A percentile compares a stretch with the other conserved stretches of the same genome.
These are phyloP conservation scores for Sporothrix euskadiensis DNA, from an alignment of 2,329 filamentous ascomycete species.

Conservation along the genomic window DNA sequence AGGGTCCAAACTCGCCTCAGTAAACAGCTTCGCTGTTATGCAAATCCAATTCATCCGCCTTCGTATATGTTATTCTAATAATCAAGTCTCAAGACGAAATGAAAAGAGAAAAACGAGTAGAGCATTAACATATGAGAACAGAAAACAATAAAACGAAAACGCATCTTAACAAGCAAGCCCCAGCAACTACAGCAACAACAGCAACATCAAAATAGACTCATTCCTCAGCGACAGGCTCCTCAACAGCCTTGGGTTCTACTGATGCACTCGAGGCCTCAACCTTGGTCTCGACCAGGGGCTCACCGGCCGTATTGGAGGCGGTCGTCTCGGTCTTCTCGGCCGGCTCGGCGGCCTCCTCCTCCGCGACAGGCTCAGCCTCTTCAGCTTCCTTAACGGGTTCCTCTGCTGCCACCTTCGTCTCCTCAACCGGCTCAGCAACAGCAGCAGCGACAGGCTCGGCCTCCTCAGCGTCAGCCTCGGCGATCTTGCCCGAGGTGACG, in stretches of 20 bases:
- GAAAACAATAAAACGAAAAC: not conserved
- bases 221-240: not conserved
- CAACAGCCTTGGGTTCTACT: constrained; percentile 3
- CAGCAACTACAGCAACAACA: not conserved
- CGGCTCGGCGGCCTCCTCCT: not conserved
- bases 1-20: not conserved
- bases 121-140: not conserved
- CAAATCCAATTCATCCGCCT: not conserved
- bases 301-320: constrained; percentile 11
- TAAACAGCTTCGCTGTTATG: constrained; percentile 1
- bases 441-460: constrained; percentile 25
- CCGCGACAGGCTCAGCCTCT: not conserved
- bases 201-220: not conserved
- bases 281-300: constrained; percentile 4
- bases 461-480: not conserved
- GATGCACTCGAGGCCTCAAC: not conserved
- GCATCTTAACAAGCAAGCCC: not conserved
- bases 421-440: not conserved
- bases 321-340: not conserved
- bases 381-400: not conserved
- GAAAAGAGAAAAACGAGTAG: not conserved
- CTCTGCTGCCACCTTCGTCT: not conserved
- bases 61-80: not conserved
- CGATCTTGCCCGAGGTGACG: constrained; percentile 32
- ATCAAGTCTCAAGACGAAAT: not conserved